A percentile compares a stretch with the other conserved stretches of the same genome.
Conservation (phyloP, 2,329 filamentous ascomycete genomes). For the Lecanosticta acicola region DNA sequence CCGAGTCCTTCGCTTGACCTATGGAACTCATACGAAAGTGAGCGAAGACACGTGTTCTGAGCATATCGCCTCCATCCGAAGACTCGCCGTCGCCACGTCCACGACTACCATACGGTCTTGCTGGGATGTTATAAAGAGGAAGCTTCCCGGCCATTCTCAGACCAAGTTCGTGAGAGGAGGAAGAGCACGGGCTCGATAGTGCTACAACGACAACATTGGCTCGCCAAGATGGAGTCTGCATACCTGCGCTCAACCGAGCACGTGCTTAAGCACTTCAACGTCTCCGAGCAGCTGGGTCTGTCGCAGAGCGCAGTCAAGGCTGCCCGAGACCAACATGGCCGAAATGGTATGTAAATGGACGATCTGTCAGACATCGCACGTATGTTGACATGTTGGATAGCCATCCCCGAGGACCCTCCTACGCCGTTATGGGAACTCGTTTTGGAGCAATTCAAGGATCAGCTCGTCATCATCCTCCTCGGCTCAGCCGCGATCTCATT, state of each 20-base stretch:
- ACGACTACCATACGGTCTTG: background rate
- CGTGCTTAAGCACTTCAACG: slow-evolving; percentile 35
- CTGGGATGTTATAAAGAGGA: background rate
- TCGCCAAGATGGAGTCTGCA: slow-evolving; percentile 33
- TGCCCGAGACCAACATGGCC: slow-evolving; percentile 32
- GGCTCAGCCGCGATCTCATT: slow-evolving; percentile 92
- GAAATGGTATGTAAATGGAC: slow-evolving; percentile 30
- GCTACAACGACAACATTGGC: background rate
- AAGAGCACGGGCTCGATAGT: background rate
- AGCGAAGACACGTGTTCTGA: slow-evolving; percentile 1
- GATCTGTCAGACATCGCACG: background rate
- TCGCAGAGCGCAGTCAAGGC: slow-evolving; percentile 28
- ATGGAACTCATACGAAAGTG: background rate
- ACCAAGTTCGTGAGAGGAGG: background rate
- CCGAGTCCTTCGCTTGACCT: background rate
- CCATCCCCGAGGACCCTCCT: slow-evolving; percentile 80
- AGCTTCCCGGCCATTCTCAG: background rate
- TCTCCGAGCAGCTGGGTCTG: slow-evolving; percentile 31
- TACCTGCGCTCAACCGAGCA: slow-evolving; percentile 31
- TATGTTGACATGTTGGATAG: slow-evolving; percentile 37
- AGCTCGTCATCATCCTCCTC: slow-evolving; percentile 90
- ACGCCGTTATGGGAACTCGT: slow-evolving; percentile 96
- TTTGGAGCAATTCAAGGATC: slow-evolving; percentile 98
- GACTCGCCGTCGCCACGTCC: slow-evolving; percentile 2
- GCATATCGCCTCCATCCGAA: slow-evolving; percentile 2